These are phyloP conservation scores for Tuber umbilicatum DNA, from an alignment of 495 filamentous ascomycete species.

Conservation along the genomic window DNA sequence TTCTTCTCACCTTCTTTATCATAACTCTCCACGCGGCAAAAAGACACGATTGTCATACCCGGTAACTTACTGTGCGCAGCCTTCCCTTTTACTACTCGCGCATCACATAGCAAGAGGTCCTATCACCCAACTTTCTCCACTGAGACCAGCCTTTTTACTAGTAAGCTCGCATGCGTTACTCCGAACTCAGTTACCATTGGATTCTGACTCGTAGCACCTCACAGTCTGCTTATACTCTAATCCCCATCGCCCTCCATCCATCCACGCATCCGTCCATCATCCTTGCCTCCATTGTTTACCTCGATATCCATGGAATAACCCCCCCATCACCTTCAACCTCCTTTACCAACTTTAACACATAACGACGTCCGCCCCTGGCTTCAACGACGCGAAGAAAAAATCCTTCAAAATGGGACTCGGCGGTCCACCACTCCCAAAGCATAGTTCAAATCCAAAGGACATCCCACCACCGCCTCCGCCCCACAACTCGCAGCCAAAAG, in stretches of 20 bases:
- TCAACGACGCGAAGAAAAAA: not conserved
- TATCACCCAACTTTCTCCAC: not conserved
- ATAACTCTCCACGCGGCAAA: not conserved
- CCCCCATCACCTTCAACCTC: not conserved
- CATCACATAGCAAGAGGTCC: not conserved
- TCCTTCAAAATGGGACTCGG: slow-evolving; percentile 5
- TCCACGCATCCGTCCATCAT: not conserved
- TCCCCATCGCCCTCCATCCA: not conserved
- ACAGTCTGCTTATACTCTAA: not conserved
- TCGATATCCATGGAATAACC: not conserved
- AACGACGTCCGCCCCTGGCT: not conserved
- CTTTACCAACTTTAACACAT: not conserved
- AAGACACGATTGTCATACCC: not conserved
- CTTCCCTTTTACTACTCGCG: not conserved
- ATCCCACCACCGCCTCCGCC: slow-evolving; percentile 34
- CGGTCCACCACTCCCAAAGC: slow-evolving; percentile 19
- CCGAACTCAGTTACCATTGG: not conserved
- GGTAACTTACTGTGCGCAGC: not conserved
- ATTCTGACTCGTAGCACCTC: not conserved
- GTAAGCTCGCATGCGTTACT: slow-evolving; percentile 1
- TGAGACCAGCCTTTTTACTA: not conserved
- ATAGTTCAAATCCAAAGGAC: slow-evolving; percentile 35
- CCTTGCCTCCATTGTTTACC: not conserved
- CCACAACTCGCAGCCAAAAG: slow-evolving; percentile 28
- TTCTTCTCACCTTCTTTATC: not conserved